These are phyloP conservation scores for Meira nashicola DNA, from an alignment of 1,284 basidiomycete species.

Conservation along the genomic window DNA sequence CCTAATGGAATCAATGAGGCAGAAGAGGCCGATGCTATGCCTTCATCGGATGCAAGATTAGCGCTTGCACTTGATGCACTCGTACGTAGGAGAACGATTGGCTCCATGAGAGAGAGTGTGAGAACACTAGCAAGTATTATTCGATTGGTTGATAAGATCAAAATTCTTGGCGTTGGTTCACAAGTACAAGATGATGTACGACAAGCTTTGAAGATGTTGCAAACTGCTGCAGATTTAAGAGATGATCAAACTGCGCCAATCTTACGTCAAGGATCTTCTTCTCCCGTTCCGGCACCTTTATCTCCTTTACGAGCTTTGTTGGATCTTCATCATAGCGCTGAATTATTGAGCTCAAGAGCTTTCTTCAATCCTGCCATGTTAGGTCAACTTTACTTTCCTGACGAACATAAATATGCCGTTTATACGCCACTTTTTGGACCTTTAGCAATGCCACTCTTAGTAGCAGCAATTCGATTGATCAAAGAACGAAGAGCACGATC, in stretches of 20 bases:
- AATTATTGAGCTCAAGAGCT: conserved; percentile 69
- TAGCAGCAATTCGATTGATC: conserved; percentile 60
- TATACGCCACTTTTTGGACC: conserved; percentile 53
- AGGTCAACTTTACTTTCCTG: conserved; percentile 81
- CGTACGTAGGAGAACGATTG: conserved; percentile 27
- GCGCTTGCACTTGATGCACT: conserved; percentile 19
- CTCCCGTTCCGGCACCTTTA: background rate
- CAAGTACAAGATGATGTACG: conserved; percentile 28
- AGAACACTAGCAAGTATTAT: conserved; percentile 38
- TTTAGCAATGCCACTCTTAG: conserved; percentile 68
- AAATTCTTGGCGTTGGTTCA: conserved; percentile 39
- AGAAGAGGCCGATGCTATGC: background rate
- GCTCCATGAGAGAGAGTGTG: conserved; percentile 23
- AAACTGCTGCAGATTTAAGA: background rate
- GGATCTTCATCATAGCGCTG: conserved; percentile 45
- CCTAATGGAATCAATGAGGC: background rate
- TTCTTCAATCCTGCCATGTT: conserved; percentile 98
- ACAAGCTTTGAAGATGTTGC: conserved; percentile 9
- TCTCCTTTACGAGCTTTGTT: conserved; percentile 2
- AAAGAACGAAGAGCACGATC: conserved; percentile 9
- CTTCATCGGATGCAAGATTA: background rate
- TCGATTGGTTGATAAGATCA: conserved; percentile 36
- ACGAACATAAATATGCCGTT: conserved; percentile 54
- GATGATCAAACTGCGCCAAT: background rate
- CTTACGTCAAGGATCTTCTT: conserved; percentile 1